phyloP scores from a whole-genome alignment of 148 eudicot genomes.

The Rhododendron simsii region DNA sequence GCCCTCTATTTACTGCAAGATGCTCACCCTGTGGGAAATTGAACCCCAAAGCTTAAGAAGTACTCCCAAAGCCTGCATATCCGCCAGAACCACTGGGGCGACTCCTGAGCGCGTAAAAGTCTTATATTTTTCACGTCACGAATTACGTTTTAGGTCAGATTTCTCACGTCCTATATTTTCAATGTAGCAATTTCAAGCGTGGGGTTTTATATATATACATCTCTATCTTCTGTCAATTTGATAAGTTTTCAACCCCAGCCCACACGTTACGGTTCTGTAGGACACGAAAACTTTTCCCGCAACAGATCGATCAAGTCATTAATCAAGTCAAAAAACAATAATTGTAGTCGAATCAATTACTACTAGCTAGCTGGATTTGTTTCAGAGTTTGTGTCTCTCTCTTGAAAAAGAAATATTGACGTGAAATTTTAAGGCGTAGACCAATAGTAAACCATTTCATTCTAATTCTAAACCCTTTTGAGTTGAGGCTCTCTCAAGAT shows the following conservation, averaged over 20 bases:
- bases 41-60: no score
- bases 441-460: background rate
- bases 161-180: no score
- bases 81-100: no score
- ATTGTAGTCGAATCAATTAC: background rate
- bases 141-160: no score
- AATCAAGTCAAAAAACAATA: background rate
- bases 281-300: background rate
- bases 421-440: background rate
- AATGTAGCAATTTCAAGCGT: background rate
- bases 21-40: no score
- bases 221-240: background rate
- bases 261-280: background rate
- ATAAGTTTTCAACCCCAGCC: background rate
- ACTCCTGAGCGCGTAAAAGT: no score
- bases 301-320: background rate
- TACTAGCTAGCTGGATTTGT: background rate
- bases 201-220: background rate
- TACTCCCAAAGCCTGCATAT: no score
- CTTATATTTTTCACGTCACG: no score
- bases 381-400: background rate
- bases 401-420: background rate
- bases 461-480: background rate
- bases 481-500: background rate
- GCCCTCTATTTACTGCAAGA: no score